Base-by-base conservation (phyloP, 805 yeast species). In the Candida insectorum region DNA sequence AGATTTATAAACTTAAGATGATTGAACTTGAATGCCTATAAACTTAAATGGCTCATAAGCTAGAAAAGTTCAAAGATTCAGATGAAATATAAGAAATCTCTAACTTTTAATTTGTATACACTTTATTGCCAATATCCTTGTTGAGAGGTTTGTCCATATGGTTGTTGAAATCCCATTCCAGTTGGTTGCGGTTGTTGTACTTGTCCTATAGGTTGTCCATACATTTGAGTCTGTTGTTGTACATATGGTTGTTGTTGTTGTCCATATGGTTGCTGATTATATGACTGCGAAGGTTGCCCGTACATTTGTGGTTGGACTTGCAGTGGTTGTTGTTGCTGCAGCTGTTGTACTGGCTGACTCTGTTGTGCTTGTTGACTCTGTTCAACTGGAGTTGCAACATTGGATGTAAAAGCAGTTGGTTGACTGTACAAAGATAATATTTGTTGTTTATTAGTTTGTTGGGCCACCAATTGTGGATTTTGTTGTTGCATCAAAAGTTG, bases 371-470 rank as follows among this genome's bases (percentile, higher is more conserved):
- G 45, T 8, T 32, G 29, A 9, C 15, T 13, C 16, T 24, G 39
- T 5, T 39, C 38, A 15, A 38, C 50, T 7, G 54, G 51, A 5
- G 40, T 49, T 2, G 52, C 58, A n/a, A 53, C 60, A 27, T 52
- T 52, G 4, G 66, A 45, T 7, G 54, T 34, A 29, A 44, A 47
- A 24, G 36, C 43, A 23, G 48, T 53, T 3, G 69, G 66, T 52
- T 58, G 73, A 50, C 49, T 59, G 42, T 70, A 72, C 40, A 71
- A 51, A 3, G 70, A 60, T 51, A 66, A 27, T 9, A 67, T 64
- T 31, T 48, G 56, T 40, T 59, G 66, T 36, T 66, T 67, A 27
- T 53, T 61, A 3, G 62, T 57, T 33, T 62, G 66, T 35, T 62
- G 67, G 4, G 60, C 57, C 5, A 51, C 40, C 18, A 53, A 44